Evolutionary conservation across 2,329 filamentous ascomycete genomes (phyloP), one percentile per base, ranked within the genome.

Genomic region (Chaetomiaceae sp.): DNA sequence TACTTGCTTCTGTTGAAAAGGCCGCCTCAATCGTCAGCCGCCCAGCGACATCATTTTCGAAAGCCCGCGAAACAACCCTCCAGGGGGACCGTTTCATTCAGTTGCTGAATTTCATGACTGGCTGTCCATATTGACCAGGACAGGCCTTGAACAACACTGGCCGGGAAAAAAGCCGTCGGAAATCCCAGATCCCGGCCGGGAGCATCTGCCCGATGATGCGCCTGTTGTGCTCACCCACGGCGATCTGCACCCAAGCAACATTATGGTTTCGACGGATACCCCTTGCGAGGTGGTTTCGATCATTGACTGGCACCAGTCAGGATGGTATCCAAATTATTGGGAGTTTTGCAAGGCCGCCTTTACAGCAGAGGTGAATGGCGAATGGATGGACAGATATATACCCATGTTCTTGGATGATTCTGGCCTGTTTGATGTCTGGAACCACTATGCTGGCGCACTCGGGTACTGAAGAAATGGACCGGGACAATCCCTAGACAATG

Each of bases 241-340:
- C 46, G 67, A 70, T 60, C 61, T 71, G 21, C 63, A 66, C 54
- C 64, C 54, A 54, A 61, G 55, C 29, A 70, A 69, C 53, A 69
- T 70, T 38, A 59, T 71, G 20, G 44, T 70, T 11, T 62, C 65
- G 9, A 25, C 46, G 30, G 56, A 53, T 4, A 55, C 53, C 48
- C 54, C 40, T 59, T 46, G 43, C 27, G 43, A 56, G 23, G 53
- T 69, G 38, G 18, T 63, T 27, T 60, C 61, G 2, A 62, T 70
- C 33, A 42, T 71, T 53, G 66, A 70, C 57, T 71, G 67, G 67
- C 55, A 61, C 48, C 64, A 69, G 57, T 62, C 67, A 5, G 68
- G 68, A 4, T 70, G 67, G 65, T 66, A 67, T 56, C 66, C 67
- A 1, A 59, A 58, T 7, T 69, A 69, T 51, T 70, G 67, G 68